Base-by-base conservation (phyloP, 495 filamentous ascomycete species). In the Penicillium maclennaniae region DNA sequence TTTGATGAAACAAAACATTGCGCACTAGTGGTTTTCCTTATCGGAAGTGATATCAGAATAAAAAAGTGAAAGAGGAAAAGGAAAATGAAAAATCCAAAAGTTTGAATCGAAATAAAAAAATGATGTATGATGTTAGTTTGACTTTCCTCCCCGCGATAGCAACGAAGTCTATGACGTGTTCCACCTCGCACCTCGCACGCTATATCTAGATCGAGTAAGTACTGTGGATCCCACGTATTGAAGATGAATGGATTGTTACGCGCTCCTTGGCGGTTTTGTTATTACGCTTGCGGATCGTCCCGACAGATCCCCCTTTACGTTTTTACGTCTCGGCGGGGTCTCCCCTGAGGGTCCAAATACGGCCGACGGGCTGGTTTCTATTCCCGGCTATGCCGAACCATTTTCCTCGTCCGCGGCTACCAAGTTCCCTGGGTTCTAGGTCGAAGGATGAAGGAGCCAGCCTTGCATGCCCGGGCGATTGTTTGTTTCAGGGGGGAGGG, bases 121-220 rank as follows among this genome's bases (percentile, higher is more conserved):
- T 34, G 26, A 39, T 42, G 23, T 23, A 23, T 23, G 23, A 23
- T 23, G 23, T 2, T 23, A 23, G 23, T 14, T n/a, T 31, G 23
- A 49, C 15, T 28, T 40, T 15, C 6, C 6, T 17, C 0, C 6
- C 28, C 44, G 20, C 23, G 28, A 45, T 26, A 17, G 17, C 28
- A 25, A 38, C 20, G 14, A 26, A 54, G 60, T 63, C 60, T 28
- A 63, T 63, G 60, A 63, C 60, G 56, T 60, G 53, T 38, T 56
- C 49, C 15, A 50, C 43, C 47, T 26, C 4, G 42, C 14, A 15
- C 20, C 42, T 44, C 42, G 42, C 53, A 44, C 37, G 12, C 34
- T 36, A 27, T 45, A 10, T 39, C 60, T 54, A 45, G 25, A 54
- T 50, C 36, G 31, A 43, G 53, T 25, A 46, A 46, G 23, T 37